Evolutionary conservation across 1,284 basidiomycete species (phyloP).

Genomic region (Fistulinella cinereoalba): DNA sequence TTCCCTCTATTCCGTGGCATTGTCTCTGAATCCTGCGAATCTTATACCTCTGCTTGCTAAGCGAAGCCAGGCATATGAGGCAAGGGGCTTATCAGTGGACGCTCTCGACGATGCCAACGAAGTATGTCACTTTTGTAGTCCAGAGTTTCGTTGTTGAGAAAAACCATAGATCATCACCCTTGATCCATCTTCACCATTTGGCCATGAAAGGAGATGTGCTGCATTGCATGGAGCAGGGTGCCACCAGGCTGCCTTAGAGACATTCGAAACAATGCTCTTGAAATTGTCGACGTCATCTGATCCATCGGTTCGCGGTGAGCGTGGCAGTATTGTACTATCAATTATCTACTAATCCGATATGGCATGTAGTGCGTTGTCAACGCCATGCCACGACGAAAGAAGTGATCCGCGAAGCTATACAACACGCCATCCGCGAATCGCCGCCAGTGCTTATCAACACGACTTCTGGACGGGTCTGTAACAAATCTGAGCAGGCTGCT

Average conservation of each 20-base stretch:
- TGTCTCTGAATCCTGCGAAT: neutral
- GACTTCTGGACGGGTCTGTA: conserved; percentile 3
- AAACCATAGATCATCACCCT: neutral
- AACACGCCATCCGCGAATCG: neutral
- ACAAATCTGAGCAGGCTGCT: neutral
- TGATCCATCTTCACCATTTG: neutral
- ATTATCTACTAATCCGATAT: neutral
- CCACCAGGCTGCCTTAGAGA: neutral
- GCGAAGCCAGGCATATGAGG: neutral
- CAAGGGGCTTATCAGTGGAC: neutral
- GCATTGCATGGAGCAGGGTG: neutral
- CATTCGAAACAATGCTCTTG: conserved; percentile 1
- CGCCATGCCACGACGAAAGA: neutral
- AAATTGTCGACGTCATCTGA: conserved; percentile 1
- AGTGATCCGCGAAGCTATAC: neutral
- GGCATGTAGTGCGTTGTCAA: neutral
- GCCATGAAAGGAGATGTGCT: neutral
- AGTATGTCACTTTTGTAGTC: neutral
- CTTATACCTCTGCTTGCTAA: neutral
- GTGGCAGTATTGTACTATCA: rapidly evolving
- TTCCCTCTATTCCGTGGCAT: neutral
- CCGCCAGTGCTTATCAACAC: conserved; percentile 10
- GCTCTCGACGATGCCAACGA: neutral
- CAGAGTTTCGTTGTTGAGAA: too few relatives aligned
- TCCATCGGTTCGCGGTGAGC: neutral